A percentile compares a stretch with the other conserved stretches of the same genome.
phyloP scores from a whole-genome alignment of 176 grass and related monocot genomes.

The Eragrostis nindensis region DNA sequence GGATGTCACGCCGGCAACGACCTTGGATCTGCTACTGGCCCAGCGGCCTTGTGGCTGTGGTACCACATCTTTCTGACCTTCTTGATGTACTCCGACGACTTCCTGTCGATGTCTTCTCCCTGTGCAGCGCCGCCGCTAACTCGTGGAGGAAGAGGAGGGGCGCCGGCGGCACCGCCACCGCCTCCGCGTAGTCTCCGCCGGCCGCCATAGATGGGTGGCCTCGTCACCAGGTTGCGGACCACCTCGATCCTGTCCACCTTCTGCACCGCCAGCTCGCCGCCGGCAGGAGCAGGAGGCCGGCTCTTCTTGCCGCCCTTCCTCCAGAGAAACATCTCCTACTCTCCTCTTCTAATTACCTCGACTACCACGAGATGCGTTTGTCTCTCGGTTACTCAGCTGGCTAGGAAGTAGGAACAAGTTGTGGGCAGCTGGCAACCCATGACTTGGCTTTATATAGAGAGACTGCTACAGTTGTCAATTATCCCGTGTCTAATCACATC shows the following conservation, averaged over 20 bases:
- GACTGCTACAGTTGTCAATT: not conserved
- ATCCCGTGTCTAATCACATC: not conserved
- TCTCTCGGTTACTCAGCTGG: not conserved
- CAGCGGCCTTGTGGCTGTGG: not conserved
- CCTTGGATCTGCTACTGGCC: not conserved
- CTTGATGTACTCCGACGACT: slow-evolving; percentile 31
- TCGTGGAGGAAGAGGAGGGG: not conserved
- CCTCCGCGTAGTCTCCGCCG: not conserved
- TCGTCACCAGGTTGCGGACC: slow-evolving; percentile 13
- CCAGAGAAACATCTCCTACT: not conserved
- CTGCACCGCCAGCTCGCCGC: slow-evolving; percentile 30
- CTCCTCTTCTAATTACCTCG: too few species aligned
- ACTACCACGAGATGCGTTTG: not conserved
- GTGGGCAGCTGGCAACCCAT: not conserved
- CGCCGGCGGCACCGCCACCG: not conserved
- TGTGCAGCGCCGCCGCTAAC: not conserved
- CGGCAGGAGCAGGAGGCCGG: not conserved
- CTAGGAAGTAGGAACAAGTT: not conserved
- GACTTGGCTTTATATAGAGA: not conserved
- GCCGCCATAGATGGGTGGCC: not conserved
- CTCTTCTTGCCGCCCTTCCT: not conserved
- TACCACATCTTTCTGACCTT: not conserved
- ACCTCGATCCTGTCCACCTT: slow-evolving; percentile 30
- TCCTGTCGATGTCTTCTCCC: slow-evolving; percentile 33
- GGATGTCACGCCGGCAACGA: not conserved